Base-by-base conservation (phyloP, 2,329 filamentous ascomycete species). In the Corniculantispora saksenae region DNA sequence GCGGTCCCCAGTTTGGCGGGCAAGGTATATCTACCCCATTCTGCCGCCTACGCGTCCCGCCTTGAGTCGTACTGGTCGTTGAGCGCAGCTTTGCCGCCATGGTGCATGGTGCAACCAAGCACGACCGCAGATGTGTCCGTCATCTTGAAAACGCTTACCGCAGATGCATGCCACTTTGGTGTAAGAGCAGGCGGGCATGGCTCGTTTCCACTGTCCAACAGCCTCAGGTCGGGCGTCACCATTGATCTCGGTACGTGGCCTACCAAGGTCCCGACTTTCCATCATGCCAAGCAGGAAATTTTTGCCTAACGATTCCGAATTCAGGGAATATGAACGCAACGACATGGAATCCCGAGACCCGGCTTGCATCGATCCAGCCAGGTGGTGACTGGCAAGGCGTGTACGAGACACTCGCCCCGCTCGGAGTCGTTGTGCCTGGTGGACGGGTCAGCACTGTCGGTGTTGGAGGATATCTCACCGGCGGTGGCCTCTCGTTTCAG, bases 341-440 rank as follows among this genome's bases (percentile, higher is more conserved):
- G 5, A 69, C 71, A 0, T 77, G 75, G 27, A 63, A 79, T 48
- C 56, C 69, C 0, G 67, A 71, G 0, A 72, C 69, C 7, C 71
- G 72, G 12, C 68, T 75, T 1, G 78, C 73, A 1, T 72, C 68
- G 1, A 68, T 81, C 7, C 74, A 74, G 10, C 75, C 79, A 1
- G 78, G 78, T 6, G 72, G 70, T 17, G 73, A 71, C 50, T 80
- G 79, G 78, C 70, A 73, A 38, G 72, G 74, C 57, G 78, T 80
- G 2, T 80, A 79, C 56, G 69, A 72, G 40, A 69, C 70, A 0
- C 72, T 81, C n/a, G 74, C 73, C 1, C 73, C 72, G 6, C 57
- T 75, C 29, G 75, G 74, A 2, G 69, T 78, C 2, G 70, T 70
- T 7, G 74, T 77, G 15, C 71, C 75, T 13, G 77, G 77, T 53